Evolutionary conservation across 2,329 filamentous ascomycete species (phyloP).

Genomic region (Didymella exigua): DNA sequence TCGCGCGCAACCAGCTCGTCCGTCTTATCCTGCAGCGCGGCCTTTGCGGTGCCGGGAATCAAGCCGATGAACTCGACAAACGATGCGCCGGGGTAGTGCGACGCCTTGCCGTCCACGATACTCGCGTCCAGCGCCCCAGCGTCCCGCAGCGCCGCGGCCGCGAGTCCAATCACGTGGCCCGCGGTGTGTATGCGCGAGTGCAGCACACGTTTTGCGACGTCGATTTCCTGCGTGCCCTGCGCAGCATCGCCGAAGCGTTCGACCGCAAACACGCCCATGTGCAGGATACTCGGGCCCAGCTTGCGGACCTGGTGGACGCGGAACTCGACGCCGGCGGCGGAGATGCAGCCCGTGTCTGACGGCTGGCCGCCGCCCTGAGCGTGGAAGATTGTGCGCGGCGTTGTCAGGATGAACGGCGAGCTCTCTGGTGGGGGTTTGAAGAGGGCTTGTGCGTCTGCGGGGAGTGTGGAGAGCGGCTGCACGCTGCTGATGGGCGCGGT

Average conservation of each 20-base stretch:
- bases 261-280: slow-evolving; percentile 58
- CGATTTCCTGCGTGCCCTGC: slow-evolving; percentile 59
- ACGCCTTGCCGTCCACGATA: slow-evolving; percentile 72
- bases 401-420: slow-evolving; percentile 62
- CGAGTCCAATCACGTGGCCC: slow-evolving; percentile 72
- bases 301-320: slow-evolving; percentile 64
- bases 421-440: slow-evolving; percentile 61
- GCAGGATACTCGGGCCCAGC: slow-evolving; percentile 63
- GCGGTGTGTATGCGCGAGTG: slow-evolving; percentile 75
- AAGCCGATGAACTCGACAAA: slow-evolving; percentile 69
- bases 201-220: slow-evolving; percentile 64
- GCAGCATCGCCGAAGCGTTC: not conserved
- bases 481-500: slow-evolving; percentile 56
- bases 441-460: slow-evolving; percentile 59
- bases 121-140: slow-evolving; percentile 43
- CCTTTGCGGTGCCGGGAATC: slow-evolving; percentile 61
- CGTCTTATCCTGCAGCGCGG: slow-evolving; percentile 63
- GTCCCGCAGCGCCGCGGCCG: slow-evolving; percentile 65
- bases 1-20: slow-evolving; percentile 62
- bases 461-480: slow-evolving; percentile 56
- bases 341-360: slow-evolving; percentile 67
- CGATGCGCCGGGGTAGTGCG: slow-evolving; percentile 71
- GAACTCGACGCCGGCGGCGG: slow-evolving; percentile 60
- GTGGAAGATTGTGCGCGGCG: slow-evolving; percentile 73
- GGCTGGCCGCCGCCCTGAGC: slow-evolving; percentile 77